Base-by-base conservation (phyloP, 257 asterid species). In the Solanum gandarillasii region DNA sequence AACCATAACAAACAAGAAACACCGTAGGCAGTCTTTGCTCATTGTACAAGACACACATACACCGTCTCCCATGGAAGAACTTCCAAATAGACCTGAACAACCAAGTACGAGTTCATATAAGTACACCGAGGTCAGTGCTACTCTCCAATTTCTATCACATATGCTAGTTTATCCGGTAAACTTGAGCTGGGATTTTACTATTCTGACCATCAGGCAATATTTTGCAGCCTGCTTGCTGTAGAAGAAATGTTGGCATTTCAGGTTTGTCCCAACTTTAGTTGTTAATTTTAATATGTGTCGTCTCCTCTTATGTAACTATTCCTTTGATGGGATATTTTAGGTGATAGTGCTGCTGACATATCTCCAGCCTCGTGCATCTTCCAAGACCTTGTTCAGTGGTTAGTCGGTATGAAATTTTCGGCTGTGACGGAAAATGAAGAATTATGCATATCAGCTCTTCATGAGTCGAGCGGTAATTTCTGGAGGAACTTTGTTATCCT, bases 401-500 rank as follows among this genome's bases (percentile, higher is more conserved):
- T 93, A 78, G 87, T 93, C 82, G 95, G 96, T 88, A 86, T 96
- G 98, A 91, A 95, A 93, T 58, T 94, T 65, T 92, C 94, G 21
- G 90, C 93, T 86, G 83, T 87, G 39, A 62, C 89, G 85, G 94
- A 93, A 89, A 93, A 93, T 79, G 92, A 90, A 43, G 94, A 92
- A 72, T 89, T 82, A 14, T 88, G 92, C 68, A 85, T 95, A 75
- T 86, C 89, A 87, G 96, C 84, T 60, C 90, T 79, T 88, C 98
- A 95, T 89, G 95, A 91, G 87, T 95, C 96, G 75, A 96, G 96
- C 75, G 99, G 99, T 96, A 96, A 95, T 83, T 27, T 86, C 52
- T 41, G 21, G 41, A 81, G 48, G 46, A 43, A 84, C 90, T 82
- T 46, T 39, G 2, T 25, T 25, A 78, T 82, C 86, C 34, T 83